phyloP scores from a whole-genome alignment of 179 eudicot genomes.

The Beta lomatogona region DNA sequence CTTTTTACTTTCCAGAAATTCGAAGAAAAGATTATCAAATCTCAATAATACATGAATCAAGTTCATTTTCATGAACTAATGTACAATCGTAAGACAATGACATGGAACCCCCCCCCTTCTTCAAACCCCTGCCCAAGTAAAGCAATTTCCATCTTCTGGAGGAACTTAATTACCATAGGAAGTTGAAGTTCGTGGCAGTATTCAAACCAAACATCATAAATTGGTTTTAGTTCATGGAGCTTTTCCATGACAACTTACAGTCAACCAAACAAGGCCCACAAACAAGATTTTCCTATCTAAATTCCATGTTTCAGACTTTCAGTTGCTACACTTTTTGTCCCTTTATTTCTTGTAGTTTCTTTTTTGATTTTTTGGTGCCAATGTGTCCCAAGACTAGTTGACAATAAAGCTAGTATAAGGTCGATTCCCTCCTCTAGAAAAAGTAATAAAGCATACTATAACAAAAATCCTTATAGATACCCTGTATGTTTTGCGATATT shows the following conservation, averaged over 20 bases:
- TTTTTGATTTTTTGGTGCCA: not conserved
- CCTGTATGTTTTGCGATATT: no score
- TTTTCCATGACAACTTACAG: no score
- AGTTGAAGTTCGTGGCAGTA: not conserved
- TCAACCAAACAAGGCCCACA: not conserved
- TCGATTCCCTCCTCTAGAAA: not conserved
- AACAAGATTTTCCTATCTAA: not conserved
- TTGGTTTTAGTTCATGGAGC: not conserved
- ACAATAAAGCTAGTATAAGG: not conserved
- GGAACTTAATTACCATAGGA: not conserved
- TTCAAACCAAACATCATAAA: not conserved
- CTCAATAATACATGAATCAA: not conserved
- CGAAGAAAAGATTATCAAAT: not conserved
- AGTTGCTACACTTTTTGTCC: not conserved
- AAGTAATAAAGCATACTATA: no score
- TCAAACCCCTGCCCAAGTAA: not conserved
- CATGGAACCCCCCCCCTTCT: not conserved
- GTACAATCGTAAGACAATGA: not conserved
- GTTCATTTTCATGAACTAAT: not conserved
- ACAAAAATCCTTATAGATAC: no score
- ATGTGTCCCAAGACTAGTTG: not conserved
- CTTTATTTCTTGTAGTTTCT: not conserved
- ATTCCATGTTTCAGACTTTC: not conserved
- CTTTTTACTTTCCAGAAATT: not conserved
- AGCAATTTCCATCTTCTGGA: not conserved